phyloP scores from a whole-genome alignment of 257 asterid species.

The Plantago ovata region DNA sequence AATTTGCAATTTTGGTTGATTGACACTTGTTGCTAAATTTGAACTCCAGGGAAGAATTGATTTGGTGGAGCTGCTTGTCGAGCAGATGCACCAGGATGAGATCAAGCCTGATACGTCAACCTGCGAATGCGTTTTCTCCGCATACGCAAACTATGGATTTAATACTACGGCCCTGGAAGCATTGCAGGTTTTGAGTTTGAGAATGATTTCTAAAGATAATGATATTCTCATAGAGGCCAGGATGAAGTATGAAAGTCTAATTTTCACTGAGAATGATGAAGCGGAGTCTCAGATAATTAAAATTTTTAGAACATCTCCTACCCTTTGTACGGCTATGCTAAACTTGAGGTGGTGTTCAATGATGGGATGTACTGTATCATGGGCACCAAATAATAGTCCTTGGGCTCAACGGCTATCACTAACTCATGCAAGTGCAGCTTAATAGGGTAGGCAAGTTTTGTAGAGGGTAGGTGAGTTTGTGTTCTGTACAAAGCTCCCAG shows the following conservation, averaged over 20 bases:
- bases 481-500: no score
- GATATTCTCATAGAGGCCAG: conserved; percentile 40
- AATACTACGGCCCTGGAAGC: conserved; percentile 81
- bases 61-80: conserved; percentile 63
- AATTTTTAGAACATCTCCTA: conserved; percentile 41
- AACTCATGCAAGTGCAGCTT: no score
- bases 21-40: conserved; percentile 16
- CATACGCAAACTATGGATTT: conserved; percentile 51
- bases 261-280: conserved; percentile 44
- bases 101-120: conserved; percentile 80
- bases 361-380: conserved; percentile 38
- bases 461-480: no score
- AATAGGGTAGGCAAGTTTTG: no score
- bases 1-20: not conserved
- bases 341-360: conserved; percentile 74
- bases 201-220: conserved; percentile 65
- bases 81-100: conserved; percentile 64
- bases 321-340: conserved; percentile 52
- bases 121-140: conserved; percentile 61
- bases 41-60: conserved; percentile 65
- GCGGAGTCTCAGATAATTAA: conserved; percentile 45
- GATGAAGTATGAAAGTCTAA: conserved; percentile 43
- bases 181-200: conserved; percentile 68
- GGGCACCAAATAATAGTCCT: conserved; percentile 58
- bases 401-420: conserved; percentile 67